Evolutionary conservation across 2,329 filamentous ascomycete genomes (phyloP), one percentile per base, ranked within the genome.

Genomic region (Acephala macrosclerotiorum): DNA sequence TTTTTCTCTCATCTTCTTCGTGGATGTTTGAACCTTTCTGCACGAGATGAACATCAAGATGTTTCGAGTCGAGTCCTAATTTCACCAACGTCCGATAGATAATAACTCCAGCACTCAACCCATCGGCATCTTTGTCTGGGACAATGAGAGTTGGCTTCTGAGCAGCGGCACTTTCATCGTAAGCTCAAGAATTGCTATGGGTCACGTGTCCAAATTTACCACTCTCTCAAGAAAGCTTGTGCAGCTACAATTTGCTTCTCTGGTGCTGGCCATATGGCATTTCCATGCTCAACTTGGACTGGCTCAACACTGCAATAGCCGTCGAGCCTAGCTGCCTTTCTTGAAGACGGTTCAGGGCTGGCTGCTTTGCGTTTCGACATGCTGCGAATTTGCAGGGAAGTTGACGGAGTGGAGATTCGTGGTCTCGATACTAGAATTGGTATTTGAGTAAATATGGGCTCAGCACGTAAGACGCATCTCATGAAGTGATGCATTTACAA

Each of bases 91-190:
- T 90, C 62, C 84, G 85, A 63, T 86, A 80, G 1, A 91, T 74
- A 35, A 91, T 91, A 1, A 85, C 84, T 0, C 89, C 89, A 1
- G 89, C 86, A 1, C 85, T 85, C 2, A 92, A 79, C 0, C 89
- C 89, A 75, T 91, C 89, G 2, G 88, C 88, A 70, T 91, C 89
- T 72, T 91, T 91, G 73, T 91, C 89, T 0, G 89, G 89, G 0
- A 91, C 81, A 16, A 92, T 87, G 20, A 91, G 76, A 0, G 84
- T 85, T 40, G 78, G 80, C 63, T 85, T 81, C 11, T 81, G 77
- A 12, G 84, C 77, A 18, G 78, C 71, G 20, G 82, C 87, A 75
- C 87, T 89, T 36, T 35, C 7, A n/a, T 57, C 42, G 42, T n/a
- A 12, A 60, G 33, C 22, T 51, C 8, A 51, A 16, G 26, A 35